These are phyloP conservation scores for Schizophyllum commune DNA, from an alignment of 1,284 basidiomycete genomes.

Conservation along the genomic window DNA sequence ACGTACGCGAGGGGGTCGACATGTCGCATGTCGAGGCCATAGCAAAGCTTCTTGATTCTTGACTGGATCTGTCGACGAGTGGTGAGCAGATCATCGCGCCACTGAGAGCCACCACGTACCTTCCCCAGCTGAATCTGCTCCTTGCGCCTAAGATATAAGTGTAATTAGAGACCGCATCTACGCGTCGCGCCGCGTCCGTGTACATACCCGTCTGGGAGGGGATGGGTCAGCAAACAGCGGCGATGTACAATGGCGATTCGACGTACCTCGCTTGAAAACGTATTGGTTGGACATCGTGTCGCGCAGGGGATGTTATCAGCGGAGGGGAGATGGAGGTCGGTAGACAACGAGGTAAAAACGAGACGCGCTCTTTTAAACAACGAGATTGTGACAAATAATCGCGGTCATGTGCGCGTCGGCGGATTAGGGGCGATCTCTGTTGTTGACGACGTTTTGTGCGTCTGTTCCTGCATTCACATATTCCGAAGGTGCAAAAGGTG, in stretches of 20 bases:
- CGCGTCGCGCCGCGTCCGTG: conserved; percentile 25
- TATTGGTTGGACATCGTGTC: conserved; percentile 2
- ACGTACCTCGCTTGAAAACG: conserved; percentile 5
- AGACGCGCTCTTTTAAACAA: not conserved
- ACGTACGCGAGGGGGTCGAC: conserved; percentile 90
- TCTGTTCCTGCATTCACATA: not conserved
- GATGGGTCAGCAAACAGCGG: not conserved
- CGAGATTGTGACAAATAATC: not conserved
- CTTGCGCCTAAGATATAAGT: conserved; percentile 50
- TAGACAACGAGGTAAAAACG: not conserved
- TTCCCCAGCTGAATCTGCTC: conserved; percentile 87
- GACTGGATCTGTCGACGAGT: conserved; percentile 65
- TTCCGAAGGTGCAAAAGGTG: too few species aligned
- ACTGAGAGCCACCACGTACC: conserved; percentile 30
- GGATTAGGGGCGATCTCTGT: not conserved
- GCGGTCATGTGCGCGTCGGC: not conserved
- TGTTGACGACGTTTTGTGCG: not conserved
- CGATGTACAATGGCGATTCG: not conserved
- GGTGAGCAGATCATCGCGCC: conserved; percentile 12
- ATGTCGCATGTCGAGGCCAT: conserved; percentile 90
- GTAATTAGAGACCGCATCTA: conserved; percentile 20
- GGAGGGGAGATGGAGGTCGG: conserved; percentile 1
- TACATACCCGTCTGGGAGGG: conserved; percentile 12
- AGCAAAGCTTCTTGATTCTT: conserved; percentile 92
- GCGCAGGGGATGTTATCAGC: not conserved